Percentiles rank a stretch among this genome's conserved stretches.
These are phyloP conservation scores for Chloranthus sessilifolius DNA, from an alignment of 164 flowering plant genomes.

Conservation along the genomic window DNA sequence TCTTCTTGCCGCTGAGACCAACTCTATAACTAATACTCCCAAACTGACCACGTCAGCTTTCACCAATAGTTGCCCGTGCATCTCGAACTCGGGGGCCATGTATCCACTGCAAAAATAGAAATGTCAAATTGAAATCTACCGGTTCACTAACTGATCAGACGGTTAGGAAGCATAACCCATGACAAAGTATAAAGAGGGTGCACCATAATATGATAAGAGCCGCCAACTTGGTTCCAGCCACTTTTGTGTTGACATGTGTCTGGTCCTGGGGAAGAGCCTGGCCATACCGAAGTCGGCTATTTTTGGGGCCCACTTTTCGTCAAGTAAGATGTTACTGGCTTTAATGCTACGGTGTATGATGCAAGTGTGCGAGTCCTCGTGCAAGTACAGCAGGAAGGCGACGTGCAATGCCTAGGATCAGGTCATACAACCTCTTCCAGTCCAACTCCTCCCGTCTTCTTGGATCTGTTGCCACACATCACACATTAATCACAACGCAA, in stretches of 20 bases:
- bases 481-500: no score
- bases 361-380: slow-evolving; percentile 62
- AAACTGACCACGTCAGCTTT: slow-evolving; percentile 88
- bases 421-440: slow-evolving; percentile 70
- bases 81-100: slow-evolving; percentile 94
- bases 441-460: slow-evolving; percentile 39
- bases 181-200: background rate
- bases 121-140: no score
- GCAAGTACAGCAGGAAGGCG: slow-evolving; percentile 95
- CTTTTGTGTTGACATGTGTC: slow-evolving; percentile 81
- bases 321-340: slow-evolving; percentile 87
- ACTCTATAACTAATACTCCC: slow-evolving; percentile 81
- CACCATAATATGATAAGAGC: no score
- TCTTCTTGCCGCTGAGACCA: slow-evolving; percentile 75
- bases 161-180: no score
- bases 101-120: slow-evolving; percentile 67
- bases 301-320: slow-evolving; percentile 88
- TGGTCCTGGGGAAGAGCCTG: slow-evolving; percentile 70
- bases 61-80: slow-evolving; percentile 67
- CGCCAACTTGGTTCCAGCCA: slow-evolving; percentile 97
- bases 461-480: no score
- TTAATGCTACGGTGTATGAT: slow-evolving; percentile 94
- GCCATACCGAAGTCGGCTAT: slow-evolving; percentile 99
- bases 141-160: no score
- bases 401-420: slow-evolving; percentile 62